Percentiles rank a stretch among this genome's conserved stretches.
phyloP scores from a whole-genome alignment of 2,329 filamentous ascomycete species.

The Calonectria hawksworthii region DNA sequence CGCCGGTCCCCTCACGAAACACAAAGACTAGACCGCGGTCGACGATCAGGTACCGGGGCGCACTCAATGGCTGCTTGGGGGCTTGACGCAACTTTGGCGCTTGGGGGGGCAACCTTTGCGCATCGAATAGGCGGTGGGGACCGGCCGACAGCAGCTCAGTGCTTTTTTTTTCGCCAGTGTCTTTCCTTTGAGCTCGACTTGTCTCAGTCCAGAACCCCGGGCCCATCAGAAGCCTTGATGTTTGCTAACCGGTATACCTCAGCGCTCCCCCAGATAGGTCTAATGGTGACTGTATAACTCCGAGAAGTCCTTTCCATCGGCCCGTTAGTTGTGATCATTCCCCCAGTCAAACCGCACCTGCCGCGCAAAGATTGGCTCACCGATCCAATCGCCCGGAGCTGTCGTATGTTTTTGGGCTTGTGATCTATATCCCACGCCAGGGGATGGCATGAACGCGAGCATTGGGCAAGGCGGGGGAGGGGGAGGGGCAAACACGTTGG shows the following conservation, averaged over 20 bases:
- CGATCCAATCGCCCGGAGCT: slow-evolving; percentile 23
- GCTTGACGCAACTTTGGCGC: slow-evolving; percentile 4
- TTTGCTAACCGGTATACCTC: slow-evolving; percentile 1
- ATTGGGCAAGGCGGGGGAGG: slow-evolving; percentile 45
- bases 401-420: slow-evolving; percentile 41
- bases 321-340: slow-evolving; percentile 2
- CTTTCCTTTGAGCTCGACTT: neutral
- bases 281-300: slow-evolving; percentile 11
- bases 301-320: neutral
- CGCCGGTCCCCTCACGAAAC: slow-evolving; percentile 1
- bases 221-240: neutral
- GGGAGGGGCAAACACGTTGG: slow-evolving; percentile 27
- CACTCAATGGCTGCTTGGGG: slow-evolving; percentile 39
- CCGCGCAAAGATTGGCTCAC: slow-evolving; percentile 22
- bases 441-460: slow-evolving; percentile 35
- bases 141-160: slow-evolving; percentile 8
- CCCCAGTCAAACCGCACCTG: slow-evolving; percentile 20
- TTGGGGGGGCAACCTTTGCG: neutral
- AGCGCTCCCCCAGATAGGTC: neutral
- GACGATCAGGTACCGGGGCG: slow-evolving; percentile 43
- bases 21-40: slow-evolving; percentile 28
- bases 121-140: slow-evolving; percentile 19
- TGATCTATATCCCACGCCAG: slow-evolving; percentile 38
- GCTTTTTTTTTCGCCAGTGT: neutral
- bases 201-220: neutral